Conservation (phyloP, 306 rosid genomes). For the Ormosia emarginata region DNA sequence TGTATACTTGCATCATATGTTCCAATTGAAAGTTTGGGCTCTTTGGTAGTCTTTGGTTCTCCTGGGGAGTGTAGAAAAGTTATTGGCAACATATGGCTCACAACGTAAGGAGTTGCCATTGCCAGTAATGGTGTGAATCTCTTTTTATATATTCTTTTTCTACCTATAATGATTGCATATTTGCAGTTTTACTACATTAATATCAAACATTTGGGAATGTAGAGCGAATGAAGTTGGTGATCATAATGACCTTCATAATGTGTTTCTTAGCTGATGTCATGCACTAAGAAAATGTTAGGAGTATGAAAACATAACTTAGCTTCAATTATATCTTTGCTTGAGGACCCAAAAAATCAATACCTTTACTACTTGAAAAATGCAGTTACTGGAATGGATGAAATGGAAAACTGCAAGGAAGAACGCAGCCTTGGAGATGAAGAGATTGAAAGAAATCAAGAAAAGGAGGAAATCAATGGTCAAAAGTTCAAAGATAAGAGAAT, state of each 20-base stretch:
- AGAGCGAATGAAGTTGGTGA: constrained; percentile 19
- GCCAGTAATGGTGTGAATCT: constrained; percentile 48
- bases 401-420: background rate
- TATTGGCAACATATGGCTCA: constrained; percentile 74
- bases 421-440: background rate
- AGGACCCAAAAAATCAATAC: constrained; percentile 25
- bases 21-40: constrained; percentile 20
- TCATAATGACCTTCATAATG: constrained; percentile 8
- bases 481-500: no score
- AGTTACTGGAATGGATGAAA: background rate
- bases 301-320: constrained; percentile 17
- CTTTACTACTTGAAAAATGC: background rate
- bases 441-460: background rate
- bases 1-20: background rate
- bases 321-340: constrained; percentile 20
- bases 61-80: constrained; percentile 82
- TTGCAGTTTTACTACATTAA: no score
- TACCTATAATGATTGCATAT: no score
- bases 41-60: constrained; percentile 71
- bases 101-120: constrained; percentile 80
- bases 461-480: background rate
- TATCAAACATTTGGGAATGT: constrained; percentile 48
- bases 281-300: background rate
- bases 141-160: no score
- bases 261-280: constrained; percentile 14